Conservation (phyloP, 768 basidiomycete species). For the Amylocystis lapponica region DNA sequence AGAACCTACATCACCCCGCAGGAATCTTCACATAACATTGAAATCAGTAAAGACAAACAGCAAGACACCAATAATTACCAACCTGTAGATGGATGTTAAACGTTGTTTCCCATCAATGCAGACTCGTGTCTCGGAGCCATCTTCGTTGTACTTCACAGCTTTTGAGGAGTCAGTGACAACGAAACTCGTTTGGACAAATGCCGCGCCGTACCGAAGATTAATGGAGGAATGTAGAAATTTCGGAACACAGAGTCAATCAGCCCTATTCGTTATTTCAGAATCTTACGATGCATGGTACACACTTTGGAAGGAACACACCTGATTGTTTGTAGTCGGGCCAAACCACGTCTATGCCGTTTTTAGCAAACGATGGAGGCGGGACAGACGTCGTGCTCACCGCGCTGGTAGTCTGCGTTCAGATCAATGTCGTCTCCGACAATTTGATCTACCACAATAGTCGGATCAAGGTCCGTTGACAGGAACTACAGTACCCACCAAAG, state of each 20-base stretch:
- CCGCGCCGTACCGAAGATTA: constrained; percentile 58
- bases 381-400: constrained; percentile 48
- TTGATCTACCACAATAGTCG: constrained; percentile 41
- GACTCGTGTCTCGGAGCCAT: constrained; percentile 60
- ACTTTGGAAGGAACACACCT: constrained; percentile 14
- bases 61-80: too few relatives aligned
- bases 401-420: constrained; percentile 74
- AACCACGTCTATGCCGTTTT: constrained; percentile 52
- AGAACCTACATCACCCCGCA: constrained; percentile 43
- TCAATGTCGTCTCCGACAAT: constrained; percentile 59
- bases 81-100: constrained; percentile 69
- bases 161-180: background rate
- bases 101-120: constrained; percentile 84
- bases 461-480: background rate
- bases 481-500: constrained; percentile 20
- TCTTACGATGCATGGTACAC: background rate
- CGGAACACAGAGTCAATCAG: constrained; percentile 75
- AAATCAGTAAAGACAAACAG: too few relatives aligned
- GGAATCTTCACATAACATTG: constrained; percentile 58
- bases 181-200: background rate
- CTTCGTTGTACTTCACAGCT: constrained; percentile 48
- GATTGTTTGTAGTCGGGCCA: constrained; percentile 76
- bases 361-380: background rate
- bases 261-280: constrained; percentile 16
- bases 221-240: constrained; percentile 75